Base-by-base conservation (phyloP, 2,329 filamentous ascomycete genomes). In the Colletotrichum chrysophilum region DNA sequence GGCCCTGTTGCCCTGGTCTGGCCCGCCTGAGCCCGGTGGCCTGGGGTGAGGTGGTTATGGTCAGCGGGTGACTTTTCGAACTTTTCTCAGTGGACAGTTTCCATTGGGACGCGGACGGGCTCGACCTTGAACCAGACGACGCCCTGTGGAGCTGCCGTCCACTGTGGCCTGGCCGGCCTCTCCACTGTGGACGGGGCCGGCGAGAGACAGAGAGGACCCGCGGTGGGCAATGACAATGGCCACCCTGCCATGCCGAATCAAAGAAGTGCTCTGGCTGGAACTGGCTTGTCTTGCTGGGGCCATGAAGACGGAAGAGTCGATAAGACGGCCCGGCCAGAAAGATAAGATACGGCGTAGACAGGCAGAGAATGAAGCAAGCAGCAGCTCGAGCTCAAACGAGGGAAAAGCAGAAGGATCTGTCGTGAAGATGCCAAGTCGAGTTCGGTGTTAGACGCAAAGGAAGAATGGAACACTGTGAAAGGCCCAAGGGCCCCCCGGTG, bases 61-160 rank as follows among this genome's bases (percentile, higher is more conserved):
- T 75, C 73, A 75, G 70, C 73, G 73, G 74, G 64, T 76, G 74
- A 76, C 74, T 76, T 74, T 75, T 76, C 43, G 74, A 76, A 69
- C 70, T 76, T 76, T 76, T 75, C 73, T 73, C 74, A 76, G 74
- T 74, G 74, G 70, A 75, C 70, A 69, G 70, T 75, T 75, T 75
- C 73, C 56, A 73, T 75, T 75, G 73, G 70, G 73, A 71, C 70
- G 64, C 43, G 48, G 70, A 48, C 73, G 64, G 73, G 73, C 73
- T 73, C 64, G 58, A 69, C 73, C 70, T 60, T 65, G 73, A 65
- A 73, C 73, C 73, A 73, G 58, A 69, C 26, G 38, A 58, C 43
- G 70, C 70, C 64, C 34, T 68, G 73, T 73, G 73, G 73, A 73
- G 48, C 56, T 26, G 14, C 56, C 69, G 56, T 67, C 73, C 64